These are phyloP conservation scores for Mycena kentingensis DNA, from an alignment of 768 basidiomycete genomes.

Conservation along the genomic window DNA sequence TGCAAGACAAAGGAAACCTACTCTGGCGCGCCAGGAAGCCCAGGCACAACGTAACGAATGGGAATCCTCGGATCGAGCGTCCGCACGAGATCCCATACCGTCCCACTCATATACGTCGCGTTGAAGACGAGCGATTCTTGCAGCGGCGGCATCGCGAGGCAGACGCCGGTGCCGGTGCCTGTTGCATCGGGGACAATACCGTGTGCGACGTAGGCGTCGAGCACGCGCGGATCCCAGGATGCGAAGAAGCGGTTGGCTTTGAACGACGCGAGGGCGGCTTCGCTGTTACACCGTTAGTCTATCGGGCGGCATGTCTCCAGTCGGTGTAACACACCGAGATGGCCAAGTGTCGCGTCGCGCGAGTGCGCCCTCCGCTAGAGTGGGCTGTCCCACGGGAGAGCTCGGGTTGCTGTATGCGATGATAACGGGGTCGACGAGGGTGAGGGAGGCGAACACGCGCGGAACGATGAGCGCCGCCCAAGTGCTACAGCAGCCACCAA, in stretches of 20 bases:
- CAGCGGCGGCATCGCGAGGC: constrained; percentile 65
- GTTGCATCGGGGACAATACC: constrained; percentile 47
- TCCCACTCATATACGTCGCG: constrained; percentile 44
- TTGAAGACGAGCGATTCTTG: constrained; percentile 67
- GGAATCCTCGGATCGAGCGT: constrained; percentile 52
- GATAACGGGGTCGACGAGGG: constrained; percentile 82
- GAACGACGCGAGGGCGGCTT: constrained; percentile 59
- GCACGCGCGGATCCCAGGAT: constrained; percentile 66
- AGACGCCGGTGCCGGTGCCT: constrained; percentile 39
- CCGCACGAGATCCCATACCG: constrained; percentile 43
- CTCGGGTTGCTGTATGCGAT: constrained; percentile 20
- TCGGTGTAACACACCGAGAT: constrained; percentile 46
- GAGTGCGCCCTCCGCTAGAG: constrained; percentile 49
- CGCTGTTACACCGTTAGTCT: too few relatives aligned
- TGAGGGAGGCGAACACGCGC: constrained; percentile 65
- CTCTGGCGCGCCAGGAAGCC: constrained; percentile 37
- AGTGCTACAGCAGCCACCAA: constrained; percentile 78
- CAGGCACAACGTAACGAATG: constrained; percentile 60
- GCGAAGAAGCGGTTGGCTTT: constrained; percentile 63
- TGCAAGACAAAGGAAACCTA: constrained; percentile 25
- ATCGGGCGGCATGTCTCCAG: too few relatives aligned
- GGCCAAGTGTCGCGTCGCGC: constrained; percentile 63
- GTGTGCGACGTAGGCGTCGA: constrained; percentile 62
- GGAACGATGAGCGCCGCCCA: constrained; percentile 67
- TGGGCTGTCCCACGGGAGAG: constrained; percentile 16